Evolutionary conservation across 202 grass and related monocot species (phyloP).

Genomic region (Alloteropsis angusta): DNA sequence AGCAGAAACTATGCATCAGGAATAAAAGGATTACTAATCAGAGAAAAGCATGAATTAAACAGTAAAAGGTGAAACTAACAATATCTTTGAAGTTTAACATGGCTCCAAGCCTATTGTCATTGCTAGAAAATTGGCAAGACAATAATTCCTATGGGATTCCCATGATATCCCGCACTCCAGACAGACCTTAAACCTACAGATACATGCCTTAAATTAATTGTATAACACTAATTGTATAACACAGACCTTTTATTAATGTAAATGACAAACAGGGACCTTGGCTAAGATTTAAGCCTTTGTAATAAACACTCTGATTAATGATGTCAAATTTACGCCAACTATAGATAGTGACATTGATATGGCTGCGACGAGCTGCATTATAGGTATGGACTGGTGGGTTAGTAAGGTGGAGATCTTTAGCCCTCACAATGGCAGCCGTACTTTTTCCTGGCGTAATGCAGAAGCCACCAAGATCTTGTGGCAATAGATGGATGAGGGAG

Average conservation of each 20-base stretch:
- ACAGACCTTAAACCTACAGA: not conserved
- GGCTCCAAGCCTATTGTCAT: not conserved
- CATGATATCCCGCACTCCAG: not conserved
- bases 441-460: not conserved
- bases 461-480: not conserved
- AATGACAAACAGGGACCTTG: not conserved
- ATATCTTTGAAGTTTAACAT: not conserved
- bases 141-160: not conserved
- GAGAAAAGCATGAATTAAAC: not conserved
- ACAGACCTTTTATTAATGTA: not conserved
- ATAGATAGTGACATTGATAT: not conserved
- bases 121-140: not conserved
- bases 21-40: not conserved
- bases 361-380: not conserved
- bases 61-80: slow-evolving; percentile 1
- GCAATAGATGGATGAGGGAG: not conserved
- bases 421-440: not conserved
- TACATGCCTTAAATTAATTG: not conserved
- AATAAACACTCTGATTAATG: not conserved
- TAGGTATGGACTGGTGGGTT: not conserved
- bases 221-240: not conserved
- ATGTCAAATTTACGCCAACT: not conserved
- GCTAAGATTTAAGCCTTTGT: not conserved
- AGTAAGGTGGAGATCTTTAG: not conserved
- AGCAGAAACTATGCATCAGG: not conserved